Conservation (phyloP, 176 grass and related monocot genomes). For the Olyra latifolia region DNA sequence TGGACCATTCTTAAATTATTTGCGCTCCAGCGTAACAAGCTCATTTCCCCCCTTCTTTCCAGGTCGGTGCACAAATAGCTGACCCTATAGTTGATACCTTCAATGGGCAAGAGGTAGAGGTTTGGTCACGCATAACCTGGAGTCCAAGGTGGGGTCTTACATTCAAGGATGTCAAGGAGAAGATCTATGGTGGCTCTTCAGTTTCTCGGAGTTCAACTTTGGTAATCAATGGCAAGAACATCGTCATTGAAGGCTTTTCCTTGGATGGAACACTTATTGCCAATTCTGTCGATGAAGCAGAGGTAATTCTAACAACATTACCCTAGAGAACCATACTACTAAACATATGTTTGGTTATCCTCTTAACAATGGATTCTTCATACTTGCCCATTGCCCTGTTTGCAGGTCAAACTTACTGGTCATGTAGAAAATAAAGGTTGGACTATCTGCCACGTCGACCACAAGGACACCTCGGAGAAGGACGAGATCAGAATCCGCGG, state of each 20-base stretch:
- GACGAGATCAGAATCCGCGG: conserved; percentile 82
- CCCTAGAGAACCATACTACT: background rate
- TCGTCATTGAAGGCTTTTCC: conserved; percentile 52
- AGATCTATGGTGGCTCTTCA: conserved; percentile 47
- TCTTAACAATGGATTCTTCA: background rate
- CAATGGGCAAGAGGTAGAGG: conserved; percentile 92
- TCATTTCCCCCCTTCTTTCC: background rate
- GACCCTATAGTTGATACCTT: conserved; percentile 63
- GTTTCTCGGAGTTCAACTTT: conserved; percentile 66
- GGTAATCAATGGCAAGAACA: conserved; percentile 59
- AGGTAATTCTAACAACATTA: conserved; percentile 43
- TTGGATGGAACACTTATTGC: conserved; percentile 83
- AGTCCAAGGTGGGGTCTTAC: conserved; percentile 74
- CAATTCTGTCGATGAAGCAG: conserved; percentile 62
- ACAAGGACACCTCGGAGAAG: conserved; percentile 68
- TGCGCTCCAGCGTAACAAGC: conserved; percentile 24
- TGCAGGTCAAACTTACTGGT: conserved; percentile 66
- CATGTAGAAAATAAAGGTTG: conserved; percentile 62
- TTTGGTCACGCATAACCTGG: conserved; percentile 91
- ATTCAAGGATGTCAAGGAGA: conserved; percentile 68
- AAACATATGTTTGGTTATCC: background rate
- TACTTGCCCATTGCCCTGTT: background rate
- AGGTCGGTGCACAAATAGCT: conserved; percentile 73
- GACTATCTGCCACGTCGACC: conserved; percentile 56
- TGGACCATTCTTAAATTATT: background rate